A percentile compares a stretch with the other conserved stretches of the same genome.
Conservation (phyloP, 257 asterid genomes). For the Penstemon newberryi region DNA sequence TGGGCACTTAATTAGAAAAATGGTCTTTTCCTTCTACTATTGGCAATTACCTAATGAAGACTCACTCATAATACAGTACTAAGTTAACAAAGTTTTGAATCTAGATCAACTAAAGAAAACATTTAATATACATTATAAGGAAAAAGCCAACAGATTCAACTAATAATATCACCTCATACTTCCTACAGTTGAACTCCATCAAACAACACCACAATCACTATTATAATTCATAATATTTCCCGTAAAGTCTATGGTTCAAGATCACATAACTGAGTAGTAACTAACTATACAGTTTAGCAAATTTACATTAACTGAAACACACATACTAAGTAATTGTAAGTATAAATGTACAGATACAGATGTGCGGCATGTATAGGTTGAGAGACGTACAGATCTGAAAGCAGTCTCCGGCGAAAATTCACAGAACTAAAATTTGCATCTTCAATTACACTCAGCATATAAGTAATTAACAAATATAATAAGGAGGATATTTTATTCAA, state of each 20-base stretch:
- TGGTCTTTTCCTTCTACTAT: not conserved
- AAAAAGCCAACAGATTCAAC: not conserved
- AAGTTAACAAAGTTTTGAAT: constrained; percentile 14
- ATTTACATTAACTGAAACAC: not conserved
- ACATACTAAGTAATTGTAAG: not conserved
- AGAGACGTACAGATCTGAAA: constrained; percentile 46
- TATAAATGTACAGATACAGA: constrained; percentile 11
- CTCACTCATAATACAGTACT: not conserved
- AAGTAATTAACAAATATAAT: not conserved
- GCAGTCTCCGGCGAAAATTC: constrained; percentile 42
- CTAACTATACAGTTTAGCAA: not conserved
- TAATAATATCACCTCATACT: constrained; percentile 5
- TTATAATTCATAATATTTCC: not conserved
- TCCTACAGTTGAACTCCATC: constrained; percentile 15
- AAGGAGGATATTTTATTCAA: constrained; percentile 15
- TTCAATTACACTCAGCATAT: constrained; percentile 17
- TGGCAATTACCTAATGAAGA: not conserved
- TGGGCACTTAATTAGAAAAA: not conserved
- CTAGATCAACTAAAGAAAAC: constrained; percentile 28
- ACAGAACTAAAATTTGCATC: constrained; percentile 33
- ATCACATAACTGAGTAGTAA: constrained; percentile 23
- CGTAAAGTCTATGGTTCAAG: constrained; percentile 4
- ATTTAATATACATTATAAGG: not conserved
- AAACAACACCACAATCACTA: constrained; percentile 13
- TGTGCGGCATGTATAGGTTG: constrained; percentile 11